Percentiles rank a stretch among this genome's conserved stretches.
Evolutionary conservation across 2,329 filamentous ascomycete genomes (phyloP).

Genomic region (Hyphodiscus sp.): DNA sequence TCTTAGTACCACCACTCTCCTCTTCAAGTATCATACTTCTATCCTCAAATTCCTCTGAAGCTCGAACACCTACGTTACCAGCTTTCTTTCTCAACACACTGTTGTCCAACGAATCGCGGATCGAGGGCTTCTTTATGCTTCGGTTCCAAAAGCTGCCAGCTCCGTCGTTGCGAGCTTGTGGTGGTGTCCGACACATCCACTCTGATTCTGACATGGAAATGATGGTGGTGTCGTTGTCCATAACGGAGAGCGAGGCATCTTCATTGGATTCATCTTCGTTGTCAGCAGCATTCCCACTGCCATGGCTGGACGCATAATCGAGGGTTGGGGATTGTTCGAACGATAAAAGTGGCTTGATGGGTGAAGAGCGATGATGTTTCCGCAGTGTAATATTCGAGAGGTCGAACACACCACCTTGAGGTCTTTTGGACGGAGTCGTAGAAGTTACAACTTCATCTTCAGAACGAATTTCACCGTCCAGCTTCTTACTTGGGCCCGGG

Average conservation of each 20-base stretch:
- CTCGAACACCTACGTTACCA: slow-evolving; percentile 1
- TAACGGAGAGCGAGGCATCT: not conserved
- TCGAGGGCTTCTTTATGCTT: not conserved
- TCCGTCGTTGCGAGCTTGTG: slow-evolving; percentile 5
- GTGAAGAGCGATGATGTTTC: slow-evolving; percentile 7
- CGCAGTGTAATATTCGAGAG: slow-evolving; percentile 17
- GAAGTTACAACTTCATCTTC: not conserved
- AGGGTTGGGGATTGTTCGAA: not conserved
- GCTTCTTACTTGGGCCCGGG: not conserved
- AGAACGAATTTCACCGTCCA: not conserved
- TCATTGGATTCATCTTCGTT: not conserved
- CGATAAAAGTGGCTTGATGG: not conserved
- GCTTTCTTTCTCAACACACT: slow-evolving; percentile 1
- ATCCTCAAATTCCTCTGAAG: not conserved
- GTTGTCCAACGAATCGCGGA: not conserved
- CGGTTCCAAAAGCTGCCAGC: slow-evolving; percentile 6
- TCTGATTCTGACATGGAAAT: slow-evolving; percentile 22
- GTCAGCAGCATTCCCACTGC: slow-evolving; percentile 1
- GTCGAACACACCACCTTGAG: slow-evolving; percentile 3
- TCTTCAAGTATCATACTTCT: not conserved
- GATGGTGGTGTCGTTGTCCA: slow-evolving; percentile 1
- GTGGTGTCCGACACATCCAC: slow-evolving; percentile 23
- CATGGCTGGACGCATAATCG: not conserved
- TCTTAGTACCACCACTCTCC: not conserved
- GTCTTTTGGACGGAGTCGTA: not conserved